phyloP scores from a whole-genome alignment of 768 basidiomycete genomes.

The Lentinula detonsa region DNA sequence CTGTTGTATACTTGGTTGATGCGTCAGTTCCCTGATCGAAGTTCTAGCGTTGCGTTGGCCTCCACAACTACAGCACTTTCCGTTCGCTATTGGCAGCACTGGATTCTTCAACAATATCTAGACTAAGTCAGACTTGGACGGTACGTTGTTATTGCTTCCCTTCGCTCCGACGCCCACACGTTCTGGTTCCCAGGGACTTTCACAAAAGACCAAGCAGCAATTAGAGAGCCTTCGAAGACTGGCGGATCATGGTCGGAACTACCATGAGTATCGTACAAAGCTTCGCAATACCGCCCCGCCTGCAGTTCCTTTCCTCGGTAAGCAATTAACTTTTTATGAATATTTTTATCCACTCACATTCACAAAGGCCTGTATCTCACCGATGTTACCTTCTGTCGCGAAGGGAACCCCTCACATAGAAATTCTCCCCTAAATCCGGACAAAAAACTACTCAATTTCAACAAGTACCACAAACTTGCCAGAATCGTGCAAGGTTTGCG shows the following conservation, averaged over 20 bases:
- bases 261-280: slow-evolving; percentile 83
- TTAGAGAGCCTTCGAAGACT: slow-evolving; percentile 78
- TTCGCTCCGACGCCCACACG: slow-evolving; percentile 1
- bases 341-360: slow-evolving; percentile 5
- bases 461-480: slow-evolving; percentile 90
- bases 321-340: slow-evolving; percentile 12
- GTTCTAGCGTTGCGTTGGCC: slow-evolving; percentile 68
- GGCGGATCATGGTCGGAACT: slow-evolving; percentile 88
- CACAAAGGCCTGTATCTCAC: slow-evolving; percentile 74
- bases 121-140: slow-evolving; percentile 90
- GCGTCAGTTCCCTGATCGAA: slow-evolving; percentile 4
- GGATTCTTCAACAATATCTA: slow-evolving; percentile 91
- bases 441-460: slow-evolving; percentile 89
- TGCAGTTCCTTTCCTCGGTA: slow-evolving; percentile 92
- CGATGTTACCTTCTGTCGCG: slow-evolving; percentile 92
- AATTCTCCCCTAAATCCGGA: slow-evolving; percentile 69
- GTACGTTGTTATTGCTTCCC: slow-evolving; percentile 39
- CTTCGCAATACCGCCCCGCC: slow-evolving; percentile 88
- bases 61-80: slow-evolving; percentile 90
- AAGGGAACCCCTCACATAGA: slow-evolving; percentile 86
- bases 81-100: slow-evolving; percentile 91
- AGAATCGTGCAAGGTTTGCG: slow-evolving; percentile 71
- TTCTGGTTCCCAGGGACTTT: slow-evolving; percentile 53
- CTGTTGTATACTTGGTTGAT: background rate
- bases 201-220: slow-evolving; percentile 77